phyloP scores from a whole-genome alignment of 2,329 filamentous ascomycete species.

The Fusarium nygamai region DNA sequence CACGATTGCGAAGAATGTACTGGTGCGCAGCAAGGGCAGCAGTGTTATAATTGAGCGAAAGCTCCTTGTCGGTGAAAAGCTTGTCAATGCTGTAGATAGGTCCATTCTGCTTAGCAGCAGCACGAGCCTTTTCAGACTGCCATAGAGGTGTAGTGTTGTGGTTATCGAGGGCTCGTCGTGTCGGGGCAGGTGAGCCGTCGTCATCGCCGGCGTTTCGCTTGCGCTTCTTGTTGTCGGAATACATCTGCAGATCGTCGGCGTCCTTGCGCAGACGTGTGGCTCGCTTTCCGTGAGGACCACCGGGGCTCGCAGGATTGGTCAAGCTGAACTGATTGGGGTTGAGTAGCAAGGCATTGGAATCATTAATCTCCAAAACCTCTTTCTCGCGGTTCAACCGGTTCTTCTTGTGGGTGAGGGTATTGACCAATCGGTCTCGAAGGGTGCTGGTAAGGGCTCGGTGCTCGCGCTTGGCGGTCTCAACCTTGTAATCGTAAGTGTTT shows the following conservation, averaged over 20 bases:
- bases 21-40: constrained; percentile 71
- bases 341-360: constrained; percentile 71
- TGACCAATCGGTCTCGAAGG: constrained; percentile 73
- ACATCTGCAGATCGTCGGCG: constrained; percentile 66
- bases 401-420: constrained; percentile 72
- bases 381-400: constrained; percentile 72
- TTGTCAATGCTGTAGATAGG: constrained; percentile 74
- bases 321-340: constrained; percentile 76
- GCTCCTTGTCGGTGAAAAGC: constrained; percentile 76
- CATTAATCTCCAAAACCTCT: constrained; percentile 73
- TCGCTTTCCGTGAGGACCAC: constrained; percentile 70
- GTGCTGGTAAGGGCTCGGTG: constrained; percentile 68
- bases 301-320: constrained; percentile 71
- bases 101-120: constrained; percentile 64
- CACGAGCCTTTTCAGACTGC: constrained; percentile 68
- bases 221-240: constrained; percentile 68
- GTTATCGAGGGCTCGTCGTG: constrained; percentile 64
- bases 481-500: constrained; percentile 69
- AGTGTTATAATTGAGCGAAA: constrained; percentile 71
- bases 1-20: constrained; percentile 67
- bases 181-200: constrained; percentile 70
- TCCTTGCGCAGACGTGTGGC: constrained; percentile 70
- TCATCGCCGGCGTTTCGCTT: constrained; percentile 70
- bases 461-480: constrained; percentile 71
- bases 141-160: constrained; percentile 69